phyloP scores from a whole-genome alignment of 768 basidiomycete genomes.

The Pulveroboletus sp. region DNA sequence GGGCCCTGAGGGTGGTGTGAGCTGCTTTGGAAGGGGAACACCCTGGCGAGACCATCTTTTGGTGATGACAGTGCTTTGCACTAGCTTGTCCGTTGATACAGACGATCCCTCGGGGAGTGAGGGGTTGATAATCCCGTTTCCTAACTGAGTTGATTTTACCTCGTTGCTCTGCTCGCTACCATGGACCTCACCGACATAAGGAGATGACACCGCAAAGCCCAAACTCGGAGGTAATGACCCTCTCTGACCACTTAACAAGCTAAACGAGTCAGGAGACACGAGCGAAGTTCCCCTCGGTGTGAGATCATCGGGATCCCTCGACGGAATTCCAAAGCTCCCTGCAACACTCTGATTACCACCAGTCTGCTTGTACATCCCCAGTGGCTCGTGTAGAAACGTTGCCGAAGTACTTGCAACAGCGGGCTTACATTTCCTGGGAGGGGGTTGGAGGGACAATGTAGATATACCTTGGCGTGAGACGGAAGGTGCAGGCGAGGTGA shows the following conservation, averaged over 20 bases:
- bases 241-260: conserved; percentile 1
- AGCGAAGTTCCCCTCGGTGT: conserved; percentile 11
- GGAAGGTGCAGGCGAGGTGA: conserved; percentile 16
- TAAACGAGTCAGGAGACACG: not conserved
- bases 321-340: conserved; percentile 26
- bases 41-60: conserved; percentile 56
- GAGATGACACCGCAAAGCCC: not conserved
- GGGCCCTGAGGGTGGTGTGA: conserved; percentile 57
- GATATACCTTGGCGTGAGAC: conserved; percentile 29
- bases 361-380: conserved; percentile 24
- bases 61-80: conserved; percentile 20
- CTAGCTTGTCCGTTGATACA: conserved; percentile 27
- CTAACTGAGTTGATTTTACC: not conserved
- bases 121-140: not conserved
- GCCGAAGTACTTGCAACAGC: not conserved
- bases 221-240: conserved; percentile 5
- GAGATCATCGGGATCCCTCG: conserved; percentile 6
- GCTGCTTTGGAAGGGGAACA: conserved; percentile 42
- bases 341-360: conserved; percentile 27
- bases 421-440: conserved; percentile 28
- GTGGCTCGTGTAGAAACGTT: conserved; percentile 3
- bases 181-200: not conserved
- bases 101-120: not conserved
- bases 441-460: conserved; percentile 32
- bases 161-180: conserved; percentile 4